A percentile compares a stretch with the other conserved stretches of the same genome.
These are phyloP conservation scores for Neofusicoccum sp. DNA, from an alignment of 2,329 filamentous ascomycete genomes.

Conservation along the genomic window DNA sequence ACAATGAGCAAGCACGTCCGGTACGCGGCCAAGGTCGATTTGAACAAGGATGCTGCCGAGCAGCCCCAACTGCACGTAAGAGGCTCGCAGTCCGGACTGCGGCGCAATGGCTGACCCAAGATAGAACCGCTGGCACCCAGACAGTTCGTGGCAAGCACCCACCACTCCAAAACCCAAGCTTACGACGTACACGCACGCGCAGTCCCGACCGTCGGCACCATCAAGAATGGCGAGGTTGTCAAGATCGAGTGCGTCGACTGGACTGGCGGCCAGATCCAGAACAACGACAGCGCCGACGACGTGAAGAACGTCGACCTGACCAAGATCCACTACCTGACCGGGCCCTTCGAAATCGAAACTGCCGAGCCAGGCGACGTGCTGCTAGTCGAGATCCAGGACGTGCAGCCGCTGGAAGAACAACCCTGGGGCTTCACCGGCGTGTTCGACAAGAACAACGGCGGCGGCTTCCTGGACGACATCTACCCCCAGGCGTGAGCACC, in stretches of 20 bases:
- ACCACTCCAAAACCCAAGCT: not conserved
- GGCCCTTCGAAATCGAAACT: conserved; percentile 81
- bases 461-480: conserved; percentile 82
- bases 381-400: conserved; percentile 87
- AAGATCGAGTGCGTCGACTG: conserved; percentile 93
- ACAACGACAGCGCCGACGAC: conserved; percentile 89
- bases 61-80: conserved; percentile 70
- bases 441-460: conserved; percentile 78
- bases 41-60: conserved; percentile 68
- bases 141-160: conserved; percentile 56
- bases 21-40: conserved; percentile 69
- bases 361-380: conserved; percentile 83
- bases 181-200: not conserved
- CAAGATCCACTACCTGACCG: conserved; percentile 81
- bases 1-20: conserved; percentile 60
- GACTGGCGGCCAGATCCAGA: conserved; percentile 72
- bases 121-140: conserved; percentile 90
- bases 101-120: conserved; percentile 10
- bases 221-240: conserved; percentile 81
- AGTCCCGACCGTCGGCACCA: conserved; percentile 73
- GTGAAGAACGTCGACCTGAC: conserved; percentile 81
- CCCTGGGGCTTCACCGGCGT: conserved; percentile 90
- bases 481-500: conserved; percentile 72
- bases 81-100: conserved; percentile 15
- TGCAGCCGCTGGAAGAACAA: conserved; percentile 80